phyloP scores from a whole-genome alignment of 2,329 filamentous ascomycete species.

The Mycosphaerelloides madeirae region DNA sequence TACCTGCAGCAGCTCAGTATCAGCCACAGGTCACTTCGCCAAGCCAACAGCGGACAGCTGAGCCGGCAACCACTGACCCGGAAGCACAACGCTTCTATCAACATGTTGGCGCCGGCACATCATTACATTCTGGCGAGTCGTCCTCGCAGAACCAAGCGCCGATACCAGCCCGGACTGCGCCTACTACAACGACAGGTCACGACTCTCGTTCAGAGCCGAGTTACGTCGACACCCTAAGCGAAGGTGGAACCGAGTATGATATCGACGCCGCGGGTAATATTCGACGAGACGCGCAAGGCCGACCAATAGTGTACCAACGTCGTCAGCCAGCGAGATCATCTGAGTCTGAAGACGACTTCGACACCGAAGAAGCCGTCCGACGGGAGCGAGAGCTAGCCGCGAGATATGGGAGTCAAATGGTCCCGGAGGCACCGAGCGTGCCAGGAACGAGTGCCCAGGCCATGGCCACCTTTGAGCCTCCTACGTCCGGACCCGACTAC shows the following conservation, averaged over 20 bases:
- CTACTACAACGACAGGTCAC: conserved; percentile 19
- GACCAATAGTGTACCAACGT: conserved; percentile 52
- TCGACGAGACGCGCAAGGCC: conserved; percentile 57
- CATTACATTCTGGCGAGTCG: conserved; percentile 27
- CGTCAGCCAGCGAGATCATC: conserved; percentile 11
- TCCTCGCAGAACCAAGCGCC: conserved; percentile 12
- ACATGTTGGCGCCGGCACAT: conserved; percentile 36
- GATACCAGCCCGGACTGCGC: conserved; percentile 27
- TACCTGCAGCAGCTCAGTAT: background rate
- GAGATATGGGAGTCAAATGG: conserved; percentile 37
- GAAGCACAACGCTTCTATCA: conserved; percentile 42
- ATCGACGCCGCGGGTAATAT: conserved; percentile 59
- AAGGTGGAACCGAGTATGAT: conserved; percentile 69
- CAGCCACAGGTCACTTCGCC: conserved; percentile 5
- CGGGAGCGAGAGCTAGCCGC: conserved; percentile 46
- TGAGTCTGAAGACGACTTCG: conserved; percentile 49
- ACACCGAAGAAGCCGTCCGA: conserved; percentile 48
- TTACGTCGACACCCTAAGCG: conserved; percentile 49
- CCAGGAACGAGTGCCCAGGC: conserved; percentile 31
- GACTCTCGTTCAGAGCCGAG: conserved; percentile 23
- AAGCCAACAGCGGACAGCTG: conserved; percentile 7
- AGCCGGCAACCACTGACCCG: conserved; percentile 9
- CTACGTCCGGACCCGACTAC: conserved; percentile 29
- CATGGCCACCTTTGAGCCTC: conserved; percentile 27
- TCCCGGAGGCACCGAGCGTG: conserved; percentile 29